Evolutionary conservation across 371 early-diverging fungal species (phyloP), one percentile per base, ranked within the genome.

Genomic region (Rhizopus arrhizus): DNA sequence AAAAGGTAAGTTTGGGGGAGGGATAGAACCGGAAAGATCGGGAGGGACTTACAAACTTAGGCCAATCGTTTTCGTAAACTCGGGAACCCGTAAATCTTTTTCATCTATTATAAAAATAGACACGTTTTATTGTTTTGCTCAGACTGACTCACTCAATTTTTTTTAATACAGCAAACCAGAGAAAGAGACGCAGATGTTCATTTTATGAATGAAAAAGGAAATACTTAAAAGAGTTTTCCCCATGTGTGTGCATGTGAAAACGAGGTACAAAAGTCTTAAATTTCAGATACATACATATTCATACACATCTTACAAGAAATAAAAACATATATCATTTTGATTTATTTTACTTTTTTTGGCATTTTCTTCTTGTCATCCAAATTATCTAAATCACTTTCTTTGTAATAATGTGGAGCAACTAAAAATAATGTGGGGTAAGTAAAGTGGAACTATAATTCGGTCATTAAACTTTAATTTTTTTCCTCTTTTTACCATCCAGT

Each of bases 381-480:
- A 54, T 78, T 78, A 31, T 82, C 79, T 40, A 90, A 47, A 50
- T 93, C 95, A 35, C 78, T 78, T 48, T 82, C 74, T 63, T 91
- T 88, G 77, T 94, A 98, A 73, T 91, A 96, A 74, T 98, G 98
- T 9, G 96, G 96, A 0, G 94, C 92, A 35, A 93, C 90, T 85
- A 65, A 15, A 34, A 11, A 49, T 29, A 55, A 56, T 38, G 36
- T 36, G 36, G 36, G 36, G 36, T 36, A 36, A 36, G 36, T 36
- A 22, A 22, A 22, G 22, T 22, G 22, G 48, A 46, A n/a, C 15
- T 16, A 48, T 8, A 9, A 28, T 31, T 22, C 49, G 36, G 49
- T 33, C 50, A 38, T 49, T 52, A 4, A 58, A 64, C 43, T 5
- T 33, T 36, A 22, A 36, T 46, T 28, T 40, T 41, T 15, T 15